Evolutionary conservation across 139 green algal species (phyloP), one percentile per base, ranked within the genome.

Genomic region (Chlamydomonas applanata): DNA sequence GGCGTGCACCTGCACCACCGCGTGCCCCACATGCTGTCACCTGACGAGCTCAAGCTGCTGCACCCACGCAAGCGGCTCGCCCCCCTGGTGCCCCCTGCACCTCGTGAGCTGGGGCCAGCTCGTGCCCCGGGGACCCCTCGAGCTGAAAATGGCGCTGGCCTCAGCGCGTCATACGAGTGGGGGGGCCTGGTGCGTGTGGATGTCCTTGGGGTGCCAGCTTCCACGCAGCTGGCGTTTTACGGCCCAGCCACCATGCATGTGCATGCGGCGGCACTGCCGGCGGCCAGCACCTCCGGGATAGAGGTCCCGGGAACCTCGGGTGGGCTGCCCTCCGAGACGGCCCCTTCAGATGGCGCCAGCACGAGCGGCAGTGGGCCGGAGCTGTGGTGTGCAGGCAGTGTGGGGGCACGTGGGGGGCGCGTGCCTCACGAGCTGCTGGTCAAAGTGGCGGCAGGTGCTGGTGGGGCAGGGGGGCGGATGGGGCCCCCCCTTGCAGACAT

Each of bases 1-100:
- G 95, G 95, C 16, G 72, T 99, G 40, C 94, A 98, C 80, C 78
- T 98, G 44, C 89, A 96, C 74, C 95, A 98, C 82, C 85, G 94
- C 32, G 74, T 98, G 68, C 86, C 91, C 0, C 92, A 97, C 71
- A 88, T 95, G 69, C 85, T 99, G 24, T 79, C 80, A 0, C 91
- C 91, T 0, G 76, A 75, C 2, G 90, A 97, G 79, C 84, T 97
- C 11, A 83, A 85, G 63, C 49, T 81, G 49, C 75, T 98, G 44
- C 92, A 94, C 69, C 93, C 93, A 1, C 83, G 86, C 49, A 81
- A 81, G 35, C 73, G 77, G 36, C 59, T 97, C 60, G 36, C 74
- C 3, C n/a, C 76, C 54, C 84, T 90, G 56, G 71, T 94, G 4
- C 73, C 91, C 11, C 83, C 85, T 35, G 78, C 82, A 19, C 88